Evolutionary conservation across 2,329 filamentous ascomycete species (phyloP).

Genomic region (Paramyrothecium roridum): DNA sequence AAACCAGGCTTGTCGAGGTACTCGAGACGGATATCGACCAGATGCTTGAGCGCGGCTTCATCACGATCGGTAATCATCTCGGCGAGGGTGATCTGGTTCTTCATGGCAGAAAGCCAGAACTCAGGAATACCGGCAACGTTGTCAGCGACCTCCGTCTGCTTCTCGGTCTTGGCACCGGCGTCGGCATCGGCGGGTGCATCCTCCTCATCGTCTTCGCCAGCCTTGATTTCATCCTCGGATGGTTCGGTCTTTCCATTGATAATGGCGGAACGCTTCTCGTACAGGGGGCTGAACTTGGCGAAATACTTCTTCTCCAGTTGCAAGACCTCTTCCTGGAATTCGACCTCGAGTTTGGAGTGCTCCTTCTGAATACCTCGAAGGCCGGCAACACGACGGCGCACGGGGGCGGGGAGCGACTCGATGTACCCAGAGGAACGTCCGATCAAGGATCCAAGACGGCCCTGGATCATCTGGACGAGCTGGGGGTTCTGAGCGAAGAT

Average conservation of each 20-base stretch:
- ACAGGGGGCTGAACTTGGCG: slow-evolving; percentile 95
- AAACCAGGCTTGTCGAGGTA: slow-evolving; percentile 98
- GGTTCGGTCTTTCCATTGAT: slow-evolving; percentile 86
- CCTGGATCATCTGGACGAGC: slow-evolving; percentile 96
- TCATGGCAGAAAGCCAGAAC: slow-evolving; percentile 99
- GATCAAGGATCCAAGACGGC: slow-evolving; percentile 88
- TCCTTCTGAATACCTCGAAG: slow-evolving; percentile 98
- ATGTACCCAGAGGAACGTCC: slow-evolving; percentile 97
- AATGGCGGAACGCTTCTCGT: slow-evolving; percentile 90
- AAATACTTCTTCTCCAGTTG: slow-evolving; percentile 99
- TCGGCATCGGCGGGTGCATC: slow-evolving; percentile 64
- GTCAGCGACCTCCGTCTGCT: slow-evolving; percentile 54
- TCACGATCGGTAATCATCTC: slow-evolving; percentile 99
- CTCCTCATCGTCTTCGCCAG: slow-evolving; percentile 77
- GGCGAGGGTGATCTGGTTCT: slow-evolving; percentile 95
- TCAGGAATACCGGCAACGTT: slow-evolving; percentile 81
- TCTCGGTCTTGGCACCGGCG: slow-evolving; percentile 52
- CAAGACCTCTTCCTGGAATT: slow-evolving; percentile 98
- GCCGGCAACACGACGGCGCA: slow-evolving; percentile 90
- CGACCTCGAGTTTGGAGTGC: slow-evolving; percentile 94
- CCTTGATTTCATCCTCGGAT: slow-evolving; percentile 79
- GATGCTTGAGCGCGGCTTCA: slow-evolving; percentile 85
- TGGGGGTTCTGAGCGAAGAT: slow-evolving; percentile 95
- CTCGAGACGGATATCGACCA: slow-evolving; percentile 96
- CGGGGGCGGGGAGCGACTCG: slow-evolving; percentile 84